Conservation (phyloP, 345 rosid species). For the Pistacia vera region DNA sequence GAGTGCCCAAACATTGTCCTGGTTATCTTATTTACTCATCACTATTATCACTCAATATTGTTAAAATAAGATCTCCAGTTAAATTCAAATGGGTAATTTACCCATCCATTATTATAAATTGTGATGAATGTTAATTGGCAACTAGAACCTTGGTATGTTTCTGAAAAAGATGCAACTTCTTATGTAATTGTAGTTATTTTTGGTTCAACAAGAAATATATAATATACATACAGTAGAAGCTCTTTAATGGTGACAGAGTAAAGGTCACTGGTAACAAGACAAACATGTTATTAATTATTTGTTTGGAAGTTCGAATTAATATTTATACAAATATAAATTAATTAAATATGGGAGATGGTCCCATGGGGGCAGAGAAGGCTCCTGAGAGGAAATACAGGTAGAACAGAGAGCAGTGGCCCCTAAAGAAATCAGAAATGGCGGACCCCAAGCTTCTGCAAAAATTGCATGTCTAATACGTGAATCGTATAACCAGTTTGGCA, state of each 20-base stretch:
- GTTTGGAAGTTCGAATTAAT: constrained; percentile 2
- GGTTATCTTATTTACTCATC: not conserved
- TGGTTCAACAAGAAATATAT: not conserved
- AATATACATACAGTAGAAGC: not conserved
- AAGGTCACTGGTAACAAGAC: not conserved
- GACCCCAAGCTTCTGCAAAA: constrained; percentile 27
- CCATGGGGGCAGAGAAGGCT: constrained; percentile 1
- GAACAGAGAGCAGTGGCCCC: constrained; percentile 3
- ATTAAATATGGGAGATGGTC: constrained; percentile 12
- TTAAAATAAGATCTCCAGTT: not conserved
- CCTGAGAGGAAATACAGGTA: not conserved
- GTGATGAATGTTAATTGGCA: too few relatives aligned
- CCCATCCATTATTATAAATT: too few relatives aligned
- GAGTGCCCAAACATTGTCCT: not conserved
- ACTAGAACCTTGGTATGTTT: too few relatives aligned
- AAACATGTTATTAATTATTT: not conserved
- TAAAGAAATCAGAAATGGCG: constrained; percentile 7
- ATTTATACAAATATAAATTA: not conserved
- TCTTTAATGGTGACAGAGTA: not conserved
- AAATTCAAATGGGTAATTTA: not conserved
- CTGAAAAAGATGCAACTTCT: not conserved
- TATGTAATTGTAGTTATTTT: not conserved
- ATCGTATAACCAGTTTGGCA: constrained; percentile 24
- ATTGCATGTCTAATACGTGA: constrained; percentile 57
- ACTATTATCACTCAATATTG: not conserved